Evolutionary conservation across 208 protist species (phyloP), one percentile per base, ranked within the genome.

Genomic region (Leishmania gerbilli): DNA sequence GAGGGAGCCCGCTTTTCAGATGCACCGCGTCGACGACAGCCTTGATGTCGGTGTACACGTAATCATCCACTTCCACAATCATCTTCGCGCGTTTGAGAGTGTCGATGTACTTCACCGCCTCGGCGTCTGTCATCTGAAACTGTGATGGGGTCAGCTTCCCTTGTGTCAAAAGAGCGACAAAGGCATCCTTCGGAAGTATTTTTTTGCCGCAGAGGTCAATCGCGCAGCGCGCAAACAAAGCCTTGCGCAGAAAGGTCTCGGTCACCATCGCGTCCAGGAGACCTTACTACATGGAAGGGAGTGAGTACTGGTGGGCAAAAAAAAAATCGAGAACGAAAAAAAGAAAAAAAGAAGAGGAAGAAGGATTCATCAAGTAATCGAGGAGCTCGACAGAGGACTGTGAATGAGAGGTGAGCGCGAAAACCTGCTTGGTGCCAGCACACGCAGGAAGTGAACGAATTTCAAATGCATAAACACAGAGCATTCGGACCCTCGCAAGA

Each of bases 21-120:
- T 96, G 87, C 45, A 95, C 93, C 24, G 89, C 84, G 64, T 95
- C 88, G 9, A 94, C 84, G 0, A 92, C 86, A 40, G 86, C 81
- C 72, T 79, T 77, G 2, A 90, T 86, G 68, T 87, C 75, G 2
- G 84, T 34, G 72, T 93, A 92, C 6, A 91, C 62, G 53, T 87
- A 84, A 17, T 87, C 84, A 3, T 69, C 79, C 13, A 91, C 55
- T 1, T 86, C 68, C 1, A 93, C 86, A 60, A 79, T 85, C 77
- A 79, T 85, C 40, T 80, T 85, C 42, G 77, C 79, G 40, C 53
- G 62, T 19, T 87, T 87, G 40, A 96, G 87, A 42, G 55, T 68
- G 27, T 87, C 45, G 1, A 95, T 56, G 62, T 89, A 94, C 0
- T 86, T 17, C 31, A 21, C 49, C 17, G 91, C 93, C 64, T 96